phyloP scores from a whole-genome alignment of 257 asterid genomes.

The Misopates orontium region DNA sequence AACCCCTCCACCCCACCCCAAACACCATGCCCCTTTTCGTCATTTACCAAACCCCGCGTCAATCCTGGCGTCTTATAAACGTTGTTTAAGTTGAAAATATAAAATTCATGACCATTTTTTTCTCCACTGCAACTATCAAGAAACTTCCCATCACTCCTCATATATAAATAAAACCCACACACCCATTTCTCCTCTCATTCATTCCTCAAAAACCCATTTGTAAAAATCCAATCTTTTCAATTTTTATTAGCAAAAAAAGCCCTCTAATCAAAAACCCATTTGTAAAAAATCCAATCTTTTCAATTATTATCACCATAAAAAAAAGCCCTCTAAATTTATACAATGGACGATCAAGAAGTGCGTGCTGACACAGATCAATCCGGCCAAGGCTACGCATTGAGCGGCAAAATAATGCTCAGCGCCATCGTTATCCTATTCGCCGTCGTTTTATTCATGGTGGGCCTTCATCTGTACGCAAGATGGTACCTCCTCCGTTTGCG shows the following conservation, averaged over 20 bases:
- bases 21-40: conserved; percentile 33
- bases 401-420: conserved; percentile 74
- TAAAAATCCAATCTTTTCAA: neutral
- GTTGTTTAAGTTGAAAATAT: conserved; percentile 27
- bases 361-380: neutral
- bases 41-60: conserved; percentile 54
- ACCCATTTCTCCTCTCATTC: conserved; percentile 1
- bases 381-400: conserved; percentile 43
- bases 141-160: conserved; percentile 39
- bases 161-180: conserved; percentile 17
- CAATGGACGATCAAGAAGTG: neutral
- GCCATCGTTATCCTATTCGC: conserved; percentile 57
- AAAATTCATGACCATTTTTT: conserved; percentile 1
- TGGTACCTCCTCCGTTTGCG: conserved; percentile 60
- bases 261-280: neutral
- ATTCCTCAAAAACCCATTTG: neutral
- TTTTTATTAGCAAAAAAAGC: neutral
- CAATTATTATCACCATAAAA: neutral
- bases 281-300: neutral
- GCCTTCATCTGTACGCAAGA: conserved; percentile 59
- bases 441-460: conserved; percentile 57
- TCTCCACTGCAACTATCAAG: conserved; percentile 47
- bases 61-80: conserved; percentile 40
- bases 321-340: neutral
- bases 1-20: conserved; percentile 1